A percentile compares a stretch with the other conserved stretches of the same genome.
Evolutionary conservation across 306 rosid species (phyloP).

Genomic region (Quercus gilva): DNA sequence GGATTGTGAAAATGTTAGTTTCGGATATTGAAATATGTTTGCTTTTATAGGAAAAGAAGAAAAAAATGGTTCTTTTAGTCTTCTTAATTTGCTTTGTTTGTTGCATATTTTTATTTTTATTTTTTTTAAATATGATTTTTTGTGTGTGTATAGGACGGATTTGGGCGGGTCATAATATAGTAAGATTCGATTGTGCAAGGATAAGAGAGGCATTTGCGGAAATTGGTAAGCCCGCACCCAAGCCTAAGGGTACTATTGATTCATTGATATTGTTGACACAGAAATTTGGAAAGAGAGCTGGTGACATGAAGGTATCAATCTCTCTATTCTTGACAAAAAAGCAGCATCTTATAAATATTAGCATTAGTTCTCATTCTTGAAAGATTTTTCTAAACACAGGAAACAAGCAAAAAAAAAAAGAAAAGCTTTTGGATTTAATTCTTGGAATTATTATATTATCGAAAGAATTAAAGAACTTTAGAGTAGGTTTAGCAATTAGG

Average conservation of each 20-base stretch:
- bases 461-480: neutral
- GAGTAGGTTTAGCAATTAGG: neutral
- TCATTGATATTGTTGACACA: slow-evolving; percentile 70
- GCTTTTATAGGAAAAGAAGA: neutral
- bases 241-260: slow-evolving; percentile 83
- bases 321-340: neutral
- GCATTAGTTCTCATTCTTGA: neutral
- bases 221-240: slow-evolving; percentile 67
- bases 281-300: slow-evolving; percentile 91
- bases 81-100: neutral
- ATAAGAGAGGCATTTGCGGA: slow-evolving; percentile 73
- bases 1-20: neutral
- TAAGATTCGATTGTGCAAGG: slow-evolving; percentile 73
- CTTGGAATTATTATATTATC: neutral
- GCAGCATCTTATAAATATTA: neutral
- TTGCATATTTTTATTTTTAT: neutral
- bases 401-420: neutral
- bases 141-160: slow-evolving; percentile 61
- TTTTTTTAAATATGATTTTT: neutral
- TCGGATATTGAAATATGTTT: neutral
- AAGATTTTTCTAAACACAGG: neutral
- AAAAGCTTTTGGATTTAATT: neutral
- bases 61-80: neutral
- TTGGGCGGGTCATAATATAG: slow-evolving; percentile 95
- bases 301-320: slow-evolving; percentile 83